Evolutionary conservation across 2,329 filamentous ascomycete genomes (phyloP).

Genomic region (Colletotrichum sp.): DNA sequence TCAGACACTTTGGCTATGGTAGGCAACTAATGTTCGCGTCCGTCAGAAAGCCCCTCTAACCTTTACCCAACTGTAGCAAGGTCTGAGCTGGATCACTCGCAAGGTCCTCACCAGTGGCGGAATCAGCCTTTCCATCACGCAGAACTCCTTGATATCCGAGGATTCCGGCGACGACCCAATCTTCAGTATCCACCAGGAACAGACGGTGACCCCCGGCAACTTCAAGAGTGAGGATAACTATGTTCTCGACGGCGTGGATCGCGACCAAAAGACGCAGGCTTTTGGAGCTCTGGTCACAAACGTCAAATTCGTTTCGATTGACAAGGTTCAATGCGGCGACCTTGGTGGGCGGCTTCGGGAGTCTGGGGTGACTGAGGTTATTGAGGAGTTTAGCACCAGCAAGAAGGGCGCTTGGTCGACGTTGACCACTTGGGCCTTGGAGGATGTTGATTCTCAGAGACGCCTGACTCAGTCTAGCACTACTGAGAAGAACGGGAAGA

Average conservation of each 20-base stretch:
- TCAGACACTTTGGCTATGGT: not conserved
- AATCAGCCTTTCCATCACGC: not conserved
- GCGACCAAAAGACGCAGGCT: not conserved
- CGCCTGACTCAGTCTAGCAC: not conserved
- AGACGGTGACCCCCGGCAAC: not conserved
- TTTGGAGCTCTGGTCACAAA: not conserved
- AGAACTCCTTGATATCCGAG: not conserved
- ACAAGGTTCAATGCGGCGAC: not conserved
- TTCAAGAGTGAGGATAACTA: not conserved
- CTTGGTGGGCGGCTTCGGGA: not conserved
- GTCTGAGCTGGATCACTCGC: not conserved
- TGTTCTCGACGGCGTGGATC: not conserved
- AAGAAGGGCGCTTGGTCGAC: not conserved
- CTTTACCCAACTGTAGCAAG: not conserved
- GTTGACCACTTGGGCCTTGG: not conserved
- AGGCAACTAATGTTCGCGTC: not conserved
- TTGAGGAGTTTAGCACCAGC: not conserved
- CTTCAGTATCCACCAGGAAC: not conserved
- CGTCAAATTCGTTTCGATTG: not conserved
- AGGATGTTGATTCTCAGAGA: not conserved
- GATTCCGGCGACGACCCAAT: not conserved
- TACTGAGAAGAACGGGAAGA: not conserved
- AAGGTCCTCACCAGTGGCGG: not conserved
- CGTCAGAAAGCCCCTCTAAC: not conserved
- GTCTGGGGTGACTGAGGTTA: not conserved